These are phyloP conservation scores for Prinsepia uniflora DNA, from an alignment of 306 rosid species.

Conservation along the genomic window DNA sequence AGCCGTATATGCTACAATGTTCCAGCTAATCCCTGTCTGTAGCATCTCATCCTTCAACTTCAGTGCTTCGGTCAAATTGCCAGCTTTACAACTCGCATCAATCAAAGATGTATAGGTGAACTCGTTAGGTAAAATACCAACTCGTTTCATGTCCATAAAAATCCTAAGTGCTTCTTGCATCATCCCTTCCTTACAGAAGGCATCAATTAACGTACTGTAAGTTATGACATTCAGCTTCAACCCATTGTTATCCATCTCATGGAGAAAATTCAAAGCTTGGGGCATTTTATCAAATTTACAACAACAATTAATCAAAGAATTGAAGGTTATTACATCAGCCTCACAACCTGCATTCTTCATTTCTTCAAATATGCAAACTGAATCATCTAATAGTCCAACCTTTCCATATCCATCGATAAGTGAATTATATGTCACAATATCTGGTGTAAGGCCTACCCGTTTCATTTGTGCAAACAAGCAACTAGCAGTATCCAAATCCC, in stretches of 20 bases:
- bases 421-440: constrained; percentile 78
- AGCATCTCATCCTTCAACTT: constrained; percentile 68
- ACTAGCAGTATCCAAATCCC: constrained; percentile 63
- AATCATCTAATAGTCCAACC: constrained; percentile 48
- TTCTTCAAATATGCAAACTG: constrained; percentile 50
- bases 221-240: constrained; percentile 79
- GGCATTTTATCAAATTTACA: constrained; percentile 71
- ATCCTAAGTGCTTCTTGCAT: constrained; percentile 68
- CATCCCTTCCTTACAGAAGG: constrained; percentile 90
- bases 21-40: constrained; percentile 54
- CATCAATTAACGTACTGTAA: constrained; percentile 82
- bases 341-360: constrained; percentile 65
- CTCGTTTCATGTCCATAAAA: constrained; percentile 76
- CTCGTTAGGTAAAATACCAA: constrained; percentile 81
- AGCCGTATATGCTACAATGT: constrained; percentile 63
- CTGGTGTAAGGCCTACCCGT: constrained; percentile 52
- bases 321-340: constrained; percentile 71
- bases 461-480: constrained; percentile 67
- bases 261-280: constrained; percentile 60
- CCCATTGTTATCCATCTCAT: constrained; percentile 58
- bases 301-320: constrained; percentile 70
- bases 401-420: constrained; percentile 92
- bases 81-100: constrained; percentile 81
- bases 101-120: constrained; percentile 80
- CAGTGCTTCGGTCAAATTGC: constrained; percentile 59